A percentile compares a stretch with the other conserved stretches of the same genome.
phyloP scores from a whole-genome alignment of 2,329 filamentous ascomycete genomes.

The Fusarium secorum region DNA sequence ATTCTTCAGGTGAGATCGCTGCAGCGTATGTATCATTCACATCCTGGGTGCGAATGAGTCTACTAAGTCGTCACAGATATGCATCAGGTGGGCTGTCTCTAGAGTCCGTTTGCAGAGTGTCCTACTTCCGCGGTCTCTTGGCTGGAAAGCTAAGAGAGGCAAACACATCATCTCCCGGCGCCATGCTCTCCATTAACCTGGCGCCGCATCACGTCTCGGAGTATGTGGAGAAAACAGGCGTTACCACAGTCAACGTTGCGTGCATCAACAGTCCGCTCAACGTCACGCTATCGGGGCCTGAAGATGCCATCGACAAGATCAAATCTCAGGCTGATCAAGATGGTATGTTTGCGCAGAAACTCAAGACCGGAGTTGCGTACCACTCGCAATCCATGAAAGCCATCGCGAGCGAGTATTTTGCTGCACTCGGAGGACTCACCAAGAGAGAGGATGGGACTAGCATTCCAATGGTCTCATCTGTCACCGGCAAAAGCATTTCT shows the following conservation, averaged over 20 bases:
- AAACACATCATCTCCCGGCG: slow-evolving; percentile 6
- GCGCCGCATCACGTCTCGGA: background rate
- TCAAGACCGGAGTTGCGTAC: slow-evolving; percentile 58
- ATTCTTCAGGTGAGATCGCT: slow-evolving; percentile 57
- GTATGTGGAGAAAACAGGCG: background rate
- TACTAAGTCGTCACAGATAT: background rate
- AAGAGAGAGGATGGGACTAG: background rate
- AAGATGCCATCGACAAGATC: slow-evolving; percentile 50
- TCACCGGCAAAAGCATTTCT: slow-evolving; percentile 49
- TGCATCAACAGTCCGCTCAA: slow-evolving; percentile 60
- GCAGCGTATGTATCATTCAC: slow-evolving; percentile 49
- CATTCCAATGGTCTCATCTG: slow-evolving; percentile 48
- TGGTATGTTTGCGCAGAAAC: slow-evolving; percentile 52
- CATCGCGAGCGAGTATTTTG: slow-evolving; percentile 54
- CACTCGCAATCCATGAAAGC: slow-evolving; percentile 60
- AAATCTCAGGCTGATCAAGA: slow-evolving; percentile 47
- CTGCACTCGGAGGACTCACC: slow-evolving; percentile 23
- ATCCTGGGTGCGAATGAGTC: slow-evolving; percentile 28
- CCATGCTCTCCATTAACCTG: slow-evolving; percentile 41
- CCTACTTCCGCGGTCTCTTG: slow-evolving; percentile 56
- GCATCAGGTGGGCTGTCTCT: slow-evolving; percentile 12
- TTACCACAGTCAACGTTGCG: slow-evolving; percentile 36
- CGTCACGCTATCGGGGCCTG: slow-evolving; percentile 57
- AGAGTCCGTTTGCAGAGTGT: slow-evolving; percentile 48
- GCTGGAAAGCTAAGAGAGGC: slow-evolving; percentile 30